phyloP scores from a whole-genome alignment of 2,329 filamentous ascomycete genomes.

The Diatrype stigma region DNA sequence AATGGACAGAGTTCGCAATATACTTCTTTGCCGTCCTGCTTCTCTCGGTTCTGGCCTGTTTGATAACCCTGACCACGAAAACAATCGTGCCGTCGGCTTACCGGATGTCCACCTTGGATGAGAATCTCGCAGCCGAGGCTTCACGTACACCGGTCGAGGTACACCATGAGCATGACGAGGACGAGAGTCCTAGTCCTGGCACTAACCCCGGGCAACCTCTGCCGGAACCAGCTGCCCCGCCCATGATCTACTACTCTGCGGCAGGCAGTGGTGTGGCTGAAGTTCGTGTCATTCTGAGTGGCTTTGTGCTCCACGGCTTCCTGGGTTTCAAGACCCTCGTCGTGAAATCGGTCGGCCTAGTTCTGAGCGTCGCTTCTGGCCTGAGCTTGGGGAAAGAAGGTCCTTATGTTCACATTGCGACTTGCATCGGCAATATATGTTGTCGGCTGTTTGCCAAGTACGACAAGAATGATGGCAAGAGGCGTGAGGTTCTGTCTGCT shows the following conservation, averaged over 20 bases:
- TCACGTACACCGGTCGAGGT: constrained; percentile 34
- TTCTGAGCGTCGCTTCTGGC: constrained; percentile 87
- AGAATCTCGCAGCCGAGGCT: constrained; percentile 75
- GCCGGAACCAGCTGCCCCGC: constrained; percentile 38
- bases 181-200: constrained; percentile 42
- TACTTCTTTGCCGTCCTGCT: constrained; percentile 70
- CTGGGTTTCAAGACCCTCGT: constrained; percentile 82
- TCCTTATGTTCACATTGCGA: constrained; percentile 95
- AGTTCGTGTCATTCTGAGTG: constrained; percentile 95
- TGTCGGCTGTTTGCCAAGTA: constrained; percentile 95
- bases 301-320: constrained; percentile 95
- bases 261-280: constrained; percentile 95
- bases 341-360: constrained; percentile 77
- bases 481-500: constrained; percentile 89
- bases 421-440: constrained; percentile 90
- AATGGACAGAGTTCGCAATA: constrained; percentile 71
- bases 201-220: constrained; percentile 32
- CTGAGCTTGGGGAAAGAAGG: constrained; percentile 92
- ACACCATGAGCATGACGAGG: constrained; percentile 32
- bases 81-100: constrained; percentile 89
- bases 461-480: constrained; percentile 87
- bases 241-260: constrained; percentile 93
- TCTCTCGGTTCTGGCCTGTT: constrained; percentile 68
- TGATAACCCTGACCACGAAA: constrained; percentile 83
- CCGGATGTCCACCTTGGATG: constrained; percentile 82